Conservation (phyloP, 2,329 filamentous ascomycete species). For the Botrytis galanthina region DNA sequence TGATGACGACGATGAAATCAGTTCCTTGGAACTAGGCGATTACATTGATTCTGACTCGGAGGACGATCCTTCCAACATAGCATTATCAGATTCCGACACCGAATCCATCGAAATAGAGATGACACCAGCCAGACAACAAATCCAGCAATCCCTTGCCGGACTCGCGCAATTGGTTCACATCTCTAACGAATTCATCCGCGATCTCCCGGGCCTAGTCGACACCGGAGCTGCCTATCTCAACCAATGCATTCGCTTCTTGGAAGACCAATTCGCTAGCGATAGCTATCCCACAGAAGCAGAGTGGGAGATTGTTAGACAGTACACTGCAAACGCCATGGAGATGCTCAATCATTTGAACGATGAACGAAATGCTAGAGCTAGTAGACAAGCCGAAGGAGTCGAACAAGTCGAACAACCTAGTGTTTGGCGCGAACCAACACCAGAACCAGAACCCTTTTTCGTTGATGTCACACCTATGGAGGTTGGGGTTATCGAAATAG, state of each 20-base stretch:
- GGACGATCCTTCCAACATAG: background rate
- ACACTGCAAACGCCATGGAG: background rate
- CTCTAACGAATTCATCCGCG: background rate
- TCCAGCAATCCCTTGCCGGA: background rate
- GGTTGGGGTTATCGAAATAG: rapidly evolving
- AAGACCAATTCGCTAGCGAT: background rate
- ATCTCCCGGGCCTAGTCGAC: background rate
- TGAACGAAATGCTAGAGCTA: background rate
- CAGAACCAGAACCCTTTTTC: background rate
- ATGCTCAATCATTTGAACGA: background rate
- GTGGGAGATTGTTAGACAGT: background rate
- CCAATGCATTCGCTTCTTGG: background rate
- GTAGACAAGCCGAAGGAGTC: background rate
- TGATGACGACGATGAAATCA: background rate
- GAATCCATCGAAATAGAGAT: background rate
- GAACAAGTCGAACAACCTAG: background rate
- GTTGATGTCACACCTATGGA: background rate
- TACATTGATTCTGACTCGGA: background rate
- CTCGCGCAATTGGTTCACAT: background rate
- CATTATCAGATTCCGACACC: background rate
- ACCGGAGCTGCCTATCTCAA: background rate
- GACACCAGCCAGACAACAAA: background rate
- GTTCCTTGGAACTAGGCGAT: background rate
- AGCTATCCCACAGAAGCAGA: background rate
- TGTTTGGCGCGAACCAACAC: background rate